These are phyloP conservation scores for Acorus calamus DNA, from an alignment of 106 monocot genomes.

Conservation along the genomic window DNA sequence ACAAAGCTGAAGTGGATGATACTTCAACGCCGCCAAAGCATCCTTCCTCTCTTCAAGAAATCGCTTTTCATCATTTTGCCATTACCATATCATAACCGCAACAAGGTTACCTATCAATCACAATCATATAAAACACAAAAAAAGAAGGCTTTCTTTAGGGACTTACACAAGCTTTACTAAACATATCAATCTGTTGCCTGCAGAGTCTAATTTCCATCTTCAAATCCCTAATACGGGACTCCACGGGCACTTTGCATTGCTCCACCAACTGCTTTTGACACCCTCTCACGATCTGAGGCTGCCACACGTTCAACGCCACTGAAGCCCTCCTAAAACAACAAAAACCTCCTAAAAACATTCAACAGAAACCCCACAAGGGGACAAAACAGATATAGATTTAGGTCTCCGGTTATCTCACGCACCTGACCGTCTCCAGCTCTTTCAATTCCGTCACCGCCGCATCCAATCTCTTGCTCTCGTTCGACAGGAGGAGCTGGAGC, in stretches of 20 bases:
- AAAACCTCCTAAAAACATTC: background rate
- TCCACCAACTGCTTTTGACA: constrained; percentile 75
- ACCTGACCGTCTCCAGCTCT: no score
- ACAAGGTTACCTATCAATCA: no score
- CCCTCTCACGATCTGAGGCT: constrained; percentile 70
- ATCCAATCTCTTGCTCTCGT: no score
- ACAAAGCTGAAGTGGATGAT: constrained; percentile 50
- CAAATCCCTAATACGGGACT: constrained; percentile 45
- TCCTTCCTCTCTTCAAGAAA: constrained; percentile 47
- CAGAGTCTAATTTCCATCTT: constrained; percentile 81
- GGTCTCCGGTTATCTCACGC: no score
- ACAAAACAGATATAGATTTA: no score
- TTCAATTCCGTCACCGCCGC: no score
- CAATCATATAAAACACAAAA: background rate
- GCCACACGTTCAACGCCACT: constrained; percentile 91
- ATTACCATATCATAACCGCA: background rate
- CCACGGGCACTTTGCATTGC: constrained; percentile 70
- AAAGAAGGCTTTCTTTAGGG: background rate
- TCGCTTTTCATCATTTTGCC: constrained; percentile 50
- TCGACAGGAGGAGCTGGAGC: no score
- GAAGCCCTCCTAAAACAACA: constrained; percentile 47
- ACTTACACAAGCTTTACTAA: constrained; percentile 61
- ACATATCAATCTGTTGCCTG: constrained; percentile 62
- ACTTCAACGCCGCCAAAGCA: constrained; percentile 46
- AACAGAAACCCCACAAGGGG: background rate